phyloP scores from a whole-genome alignment of 2,329 filamentous ascomycete genomes.

The Raffaelea arxii region DNA sequence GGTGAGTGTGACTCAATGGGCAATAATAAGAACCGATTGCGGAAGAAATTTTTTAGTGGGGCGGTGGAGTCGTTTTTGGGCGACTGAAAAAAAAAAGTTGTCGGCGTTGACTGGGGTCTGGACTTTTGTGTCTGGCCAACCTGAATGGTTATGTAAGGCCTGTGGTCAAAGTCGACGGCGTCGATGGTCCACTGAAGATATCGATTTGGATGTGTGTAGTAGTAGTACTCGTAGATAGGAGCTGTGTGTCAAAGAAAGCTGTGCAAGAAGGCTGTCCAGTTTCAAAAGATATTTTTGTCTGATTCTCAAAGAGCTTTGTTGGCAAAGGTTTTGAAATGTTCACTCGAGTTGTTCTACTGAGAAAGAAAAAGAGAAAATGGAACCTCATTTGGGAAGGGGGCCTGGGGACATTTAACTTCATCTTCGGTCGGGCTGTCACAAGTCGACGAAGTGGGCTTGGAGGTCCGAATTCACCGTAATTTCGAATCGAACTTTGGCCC shows the following conservation, averaged over 20 bases:
- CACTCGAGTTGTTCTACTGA: background rate
- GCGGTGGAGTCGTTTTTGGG: constrained; percentile 1
- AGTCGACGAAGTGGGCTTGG: background rate
- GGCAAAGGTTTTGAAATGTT: background rate
- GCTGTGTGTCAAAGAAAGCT: background rate
- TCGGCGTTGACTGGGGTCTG: background rate
- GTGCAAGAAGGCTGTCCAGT: background rate
- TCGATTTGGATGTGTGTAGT: background rate
- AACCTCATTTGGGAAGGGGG: background rate
- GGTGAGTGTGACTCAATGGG: constrained; percentile 9
- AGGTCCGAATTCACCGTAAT: constrained; percentile 4
- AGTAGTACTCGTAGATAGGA: background rate
- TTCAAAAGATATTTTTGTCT: background rate
- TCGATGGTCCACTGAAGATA: background rate
- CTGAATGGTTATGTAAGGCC: background rate
- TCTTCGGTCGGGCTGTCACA: constrained; percentile 1
- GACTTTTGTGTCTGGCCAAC: background rate
- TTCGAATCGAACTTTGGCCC: background rate
- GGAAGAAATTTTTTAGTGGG: constrained; percentile 4
- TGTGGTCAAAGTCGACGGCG: background rate
- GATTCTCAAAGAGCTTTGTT: background rate
- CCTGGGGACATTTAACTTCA: constrained; percentile 1
- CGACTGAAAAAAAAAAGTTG: background rate
- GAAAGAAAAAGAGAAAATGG: background rate
- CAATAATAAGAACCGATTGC: constrained; percentile 3